A percentile compares a stretch with the other conserved stretches of the same genome.
phyloP scores from a whole-genome alignment of 805 yeast genomes.

The Cyberlindnera euphorbiae region DNA sequence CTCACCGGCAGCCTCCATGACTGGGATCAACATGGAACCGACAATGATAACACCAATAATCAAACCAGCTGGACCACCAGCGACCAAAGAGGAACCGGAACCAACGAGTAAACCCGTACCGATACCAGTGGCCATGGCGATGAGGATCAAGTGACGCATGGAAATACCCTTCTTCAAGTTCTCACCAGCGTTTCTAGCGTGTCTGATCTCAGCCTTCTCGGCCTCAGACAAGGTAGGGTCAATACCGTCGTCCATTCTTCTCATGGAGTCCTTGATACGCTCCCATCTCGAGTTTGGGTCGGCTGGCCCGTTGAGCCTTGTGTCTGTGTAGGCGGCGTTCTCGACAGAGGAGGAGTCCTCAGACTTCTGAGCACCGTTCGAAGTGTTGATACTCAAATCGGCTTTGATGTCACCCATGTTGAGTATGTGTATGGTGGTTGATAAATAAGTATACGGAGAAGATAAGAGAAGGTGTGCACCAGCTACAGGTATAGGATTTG shows the following conservation, averaged over 20 bases:
- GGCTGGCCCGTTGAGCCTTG: slow-evolving; percentile 4
- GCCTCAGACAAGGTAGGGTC: slow-evolving; percentile 37
- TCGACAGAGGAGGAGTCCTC: slow-evolving; percentile 19
- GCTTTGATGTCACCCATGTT: slow-evolving; percentile 10
- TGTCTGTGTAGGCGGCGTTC: slow-evolving; percentile 20
- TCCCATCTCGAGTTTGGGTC: slow-evolving; percentile 21
- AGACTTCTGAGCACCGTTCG: slow-evolving; percentile 15
- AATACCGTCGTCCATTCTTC: slow-evolving; percentile 29
- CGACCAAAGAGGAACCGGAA: slow-evolving; percentile 50
- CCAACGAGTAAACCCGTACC: slow-evolving; percentile 78
- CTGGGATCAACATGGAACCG: slow-evolving; percentile 57
- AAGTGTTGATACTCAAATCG: slow-evolving; percentile 5
- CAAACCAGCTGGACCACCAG: slow-evolving; percentile 62
- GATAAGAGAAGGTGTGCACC: not conserved
- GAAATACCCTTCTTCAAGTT: slow-evolving; percentile 33
- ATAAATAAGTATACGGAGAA: not conserved
- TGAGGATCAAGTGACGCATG: slow-evolving; percentile 63
- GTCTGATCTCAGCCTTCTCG: slow-evolving; percentile 31
- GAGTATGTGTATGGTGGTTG: not conserved
- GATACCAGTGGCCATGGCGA: slow-evolving; percentile 69
- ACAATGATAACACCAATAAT: slow-evolving; percentile 55
- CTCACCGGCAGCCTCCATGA: slow-evolving; percentile 56
- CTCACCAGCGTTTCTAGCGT: slow-evolving; percentile 26
- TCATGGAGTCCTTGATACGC: slow-evolving; percentile 30
- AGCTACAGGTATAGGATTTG: too few relatives aligned